Evolutionary conservation across 768 basidiomycete species (phyloP), one percentile per base, ranked within the genome.

Genomic region (Rhodosporidiobolus odoratus): DNA sequence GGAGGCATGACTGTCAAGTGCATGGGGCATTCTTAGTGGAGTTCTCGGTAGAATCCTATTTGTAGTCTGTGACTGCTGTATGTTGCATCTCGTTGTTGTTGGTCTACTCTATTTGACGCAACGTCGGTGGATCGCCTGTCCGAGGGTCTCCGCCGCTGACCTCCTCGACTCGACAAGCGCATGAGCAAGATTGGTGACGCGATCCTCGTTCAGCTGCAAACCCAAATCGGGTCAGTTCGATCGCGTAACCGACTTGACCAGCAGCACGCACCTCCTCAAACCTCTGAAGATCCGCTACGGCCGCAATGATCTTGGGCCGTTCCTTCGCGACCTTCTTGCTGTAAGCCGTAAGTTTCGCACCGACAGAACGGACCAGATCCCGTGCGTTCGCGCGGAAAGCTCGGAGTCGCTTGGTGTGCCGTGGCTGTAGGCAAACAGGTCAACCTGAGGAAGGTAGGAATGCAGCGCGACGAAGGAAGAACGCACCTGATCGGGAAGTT

Each of bases 251-350:
- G 34, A 48, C 12, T 9, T 21, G 43, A 12, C 2, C 10, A 32
- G 40, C 27, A 3, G 40, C 9, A 10, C 69, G 25, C 30, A 71
- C 73, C 9, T 35, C n/a, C n/a, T 67, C 58, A 45, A 68, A 67
- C 25, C 52, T 15, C 12, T n/a, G 34, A 8, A 74, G 43, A 1
- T 48, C 37, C 3, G 54, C 13, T 38, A 71, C 10, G 9, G 53
- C 37, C 0, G 66, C 50, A 50, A 66, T 41, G 25, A 69, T 63
- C 57, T 68, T 74, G 17, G 61, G 5, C 30, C 69, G 62, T n/a
- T 70, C 66, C 56, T 74, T 74, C n/a, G 62, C 66, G 17, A 71
- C 59, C 41, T 67, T 64, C 56, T 74, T 74, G 59, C 66, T 56
- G 60, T 74, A 48, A n/a, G 73, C 63, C 8, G 53, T 71, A 5